A percentile compares a stretch with the other conserved stretches of the same genome.
These are phyloP conservation scores for Alternaria consortialis DNA, from an alignment of 2,329 filamentous ascomycete species.

Conservation along the genomic window DNA sequence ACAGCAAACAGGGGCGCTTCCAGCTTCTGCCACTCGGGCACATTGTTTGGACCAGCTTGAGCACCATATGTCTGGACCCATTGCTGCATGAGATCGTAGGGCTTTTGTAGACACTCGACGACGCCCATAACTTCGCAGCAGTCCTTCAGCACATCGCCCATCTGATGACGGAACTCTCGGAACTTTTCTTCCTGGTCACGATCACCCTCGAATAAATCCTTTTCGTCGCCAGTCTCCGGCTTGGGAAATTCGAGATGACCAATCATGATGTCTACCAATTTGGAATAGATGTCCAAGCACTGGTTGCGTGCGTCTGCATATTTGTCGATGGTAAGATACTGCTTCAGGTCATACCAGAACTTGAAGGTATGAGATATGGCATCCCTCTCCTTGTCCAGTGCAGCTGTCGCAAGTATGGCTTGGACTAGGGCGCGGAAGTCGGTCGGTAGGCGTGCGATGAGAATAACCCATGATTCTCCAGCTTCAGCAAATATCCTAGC, in stretches of 20 bases:
- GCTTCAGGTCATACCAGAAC: slow-evolving; percentile 99
- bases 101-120: slow-evolving; percentile 87
- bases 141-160: slow-evolving; percentile 98
- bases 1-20: slow-evolving; percentile 95
- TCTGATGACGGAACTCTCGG: slow-evolving; percentile 92
- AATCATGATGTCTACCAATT: slow-evolving; percentile 91
- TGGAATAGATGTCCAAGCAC: slow-evolving; percentile 82
- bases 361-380: slow-evolving; percentile 93
- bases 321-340: slow-evolving; percentile 89
- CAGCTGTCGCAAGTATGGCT: slow-evolving; percentile 88
- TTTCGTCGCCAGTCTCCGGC: slow-evolving; percentile 75
- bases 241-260: slow-evolving; percentile 87
- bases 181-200: slow-evolving; percentile 97
- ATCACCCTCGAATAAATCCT: slow-evolving; percentile 93
- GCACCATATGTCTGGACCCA: slow-evolving; percentile 87
- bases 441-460: slow-evolving; percentile 83
- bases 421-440: slow-evolving; percentile 89
- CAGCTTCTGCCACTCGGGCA: slow-evolving; percentile 95
- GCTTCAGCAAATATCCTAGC: slow-evolving; percentile 93
- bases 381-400: slow-evolving; percentile 86
- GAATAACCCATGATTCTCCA: slow-evolving; percentile 91
- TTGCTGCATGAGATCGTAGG: slow-evolving; percentile 82
- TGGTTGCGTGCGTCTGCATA: slow-evolving; percentile 84
- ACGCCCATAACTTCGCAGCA: slow-evolving; percentile 96
- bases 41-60: slow-evolving; percentile 75